Percentiles rank a stretch among this genome's conserved stretches.
phyloP scores from a whole-genome alignment of 169 alveolate species.

The Plasmodium billcollinsi region DNA sequence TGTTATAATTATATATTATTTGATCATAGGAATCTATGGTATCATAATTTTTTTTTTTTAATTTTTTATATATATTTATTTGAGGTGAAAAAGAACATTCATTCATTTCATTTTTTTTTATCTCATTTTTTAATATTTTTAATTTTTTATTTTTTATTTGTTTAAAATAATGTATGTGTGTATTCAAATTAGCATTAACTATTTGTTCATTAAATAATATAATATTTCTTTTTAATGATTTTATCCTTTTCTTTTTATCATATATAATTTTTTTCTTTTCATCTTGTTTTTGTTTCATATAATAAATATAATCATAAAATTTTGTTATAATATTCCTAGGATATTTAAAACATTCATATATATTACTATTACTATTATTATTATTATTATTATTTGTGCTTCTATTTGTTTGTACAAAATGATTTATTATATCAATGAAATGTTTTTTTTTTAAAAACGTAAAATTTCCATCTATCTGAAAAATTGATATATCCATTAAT shows the following conservation, averaged over 20 bases:
- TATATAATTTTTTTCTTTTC: constrained; percentile 21
- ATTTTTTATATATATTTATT: constrained; percentile 29
- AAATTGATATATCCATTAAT: constrained; percentile 28
- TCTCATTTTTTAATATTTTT: constrained; percentile 27
- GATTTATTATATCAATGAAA: constrained; percentile 29
- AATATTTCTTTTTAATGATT: constrained; percentile 13
- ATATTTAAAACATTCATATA: constrained; percentile 39
- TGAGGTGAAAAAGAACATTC: constrained; percentile 73
- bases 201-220: constrained; percentile 20
- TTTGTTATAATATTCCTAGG: constrained; percentile 51
- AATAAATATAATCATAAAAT: constrained; percentile 62
- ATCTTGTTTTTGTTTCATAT: constrained; percentile 34
- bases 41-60: constrained; percentile 5
- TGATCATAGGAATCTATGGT: neutral
- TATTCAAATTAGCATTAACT: constrained; percentile 59
- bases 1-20: neutral
- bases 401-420: constrained; percentile 18
- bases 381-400: neutral
- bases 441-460: constrained; percentile 24
- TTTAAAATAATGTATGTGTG: constrained; percentile 56
- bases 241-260: constrained; percentile 40
- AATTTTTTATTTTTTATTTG: constrained; percentile 49
- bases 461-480: constrained; percentile 18
- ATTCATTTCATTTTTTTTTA: constrained; percentile 53
- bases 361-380: neutral